Evolutionary conservation across 768 basidiomycete genomes (phyloP), one percentile per base, ranked within the genome.

Genomic region (Pisolithus marmoratus): DNA sequence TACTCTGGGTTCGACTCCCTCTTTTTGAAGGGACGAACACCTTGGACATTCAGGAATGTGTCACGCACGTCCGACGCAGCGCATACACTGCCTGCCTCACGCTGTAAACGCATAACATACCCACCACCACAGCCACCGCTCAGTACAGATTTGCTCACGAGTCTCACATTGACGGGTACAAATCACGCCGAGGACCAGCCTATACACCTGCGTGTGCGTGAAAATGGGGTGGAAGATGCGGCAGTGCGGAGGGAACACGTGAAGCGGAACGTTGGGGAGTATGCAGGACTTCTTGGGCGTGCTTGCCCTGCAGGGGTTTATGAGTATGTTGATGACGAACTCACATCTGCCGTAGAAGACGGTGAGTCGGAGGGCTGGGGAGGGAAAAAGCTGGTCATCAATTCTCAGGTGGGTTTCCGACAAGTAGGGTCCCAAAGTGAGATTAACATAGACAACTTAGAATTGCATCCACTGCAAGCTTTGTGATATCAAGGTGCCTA

Each of bases 181-280:
- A 95, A 95, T 63, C 95, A 98, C 62, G 85, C 88, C n/a, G 95
- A 99, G 66, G 93, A 97, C 66, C 93, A 97, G 66, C 92, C 87
- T 3, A 74, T 91, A 14, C 96, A 99, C 70, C 74, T 98, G 45
- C 77, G 87, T 29, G 81, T 96, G 65, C 83, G 70, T 42, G 60
- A 60, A 52, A 59, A 66, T 31, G 49, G 37, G 5, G 15, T 64
- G 8, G 79, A 81, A 46, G 80, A 78, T 38, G 59, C 72, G 12
- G 65, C 66, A 23, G 65, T 74, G 29, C 70, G 81, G 46, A 70
- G 70, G 44, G 73, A 79, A 22, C 95, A 98, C 63, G 90, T 95
- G 6, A 65, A 77, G 51, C 70, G 70, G 38, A 97, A 97, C 66
- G 77, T 84, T 0, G 75, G 74, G 45, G 82, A 90, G 59, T 99